Evolutionary conservation across 345 rosid genomes (phyloP).

Genomic region (Pugionium dolabratum): DNA sequence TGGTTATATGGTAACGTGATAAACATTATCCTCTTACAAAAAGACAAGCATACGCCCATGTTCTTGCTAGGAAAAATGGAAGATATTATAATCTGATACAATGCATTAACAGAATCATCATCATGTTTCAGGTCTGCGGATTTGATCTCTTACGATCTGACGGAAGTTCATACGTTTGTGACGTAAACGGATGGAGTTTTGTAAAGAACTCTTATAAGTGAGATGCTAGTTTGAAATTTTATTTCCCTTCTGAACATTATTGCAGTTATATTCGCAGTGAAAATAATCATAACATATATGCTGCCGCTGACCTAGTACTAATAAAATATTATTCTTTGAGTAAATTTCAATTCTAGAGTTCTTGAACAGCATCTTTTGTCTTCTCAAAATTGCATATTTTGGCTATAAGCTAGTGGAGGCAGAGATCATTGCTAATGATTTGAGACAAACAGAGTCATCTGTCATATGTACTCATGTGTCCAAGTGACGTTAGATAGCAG

Average conservation of each 20-base stretch:
- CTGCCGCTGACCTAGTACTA: conserved; percentile 9
- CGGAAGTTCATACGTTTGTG: conserved; percentile 96
- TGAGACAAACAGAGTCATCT: neutral
- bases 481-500: neutral
- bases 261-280: neutral
- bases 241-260: conserved; percentile 2
- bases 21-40: neutral
- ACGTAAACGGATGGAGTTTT: conserved; percentile 99
- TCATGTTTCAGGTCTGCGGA: conserved; percentile 79
- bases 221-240: conserved; percentile 35
- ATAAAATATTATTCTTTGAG: conserved; percentile 7
- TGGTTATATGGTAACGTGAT: neutral
- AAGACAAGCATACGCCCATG: conserved; percentile 8
- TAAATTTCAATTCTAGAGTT: neutral
- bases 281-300: conserved; percentile 8
- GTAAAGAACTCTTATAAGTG: conserved; percentile 99
- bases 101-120: conserved; percentile 4
- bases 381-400: neutral
- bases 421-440: conserved; percentile 11
- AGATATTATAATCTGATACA: conserved; percentile 5
- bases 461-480: neutral
- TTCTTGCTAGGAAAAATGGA: neutral
- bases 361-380: conserved; percentile 11
- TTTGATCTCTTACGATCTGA: conserved; percentile 97
- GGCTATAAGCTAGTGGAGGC: conserved; percentile 21